phyloP scores from a whole-genome alignment of 495 filamentous ascomycete species.

The Thozetella sp. region DNA sequence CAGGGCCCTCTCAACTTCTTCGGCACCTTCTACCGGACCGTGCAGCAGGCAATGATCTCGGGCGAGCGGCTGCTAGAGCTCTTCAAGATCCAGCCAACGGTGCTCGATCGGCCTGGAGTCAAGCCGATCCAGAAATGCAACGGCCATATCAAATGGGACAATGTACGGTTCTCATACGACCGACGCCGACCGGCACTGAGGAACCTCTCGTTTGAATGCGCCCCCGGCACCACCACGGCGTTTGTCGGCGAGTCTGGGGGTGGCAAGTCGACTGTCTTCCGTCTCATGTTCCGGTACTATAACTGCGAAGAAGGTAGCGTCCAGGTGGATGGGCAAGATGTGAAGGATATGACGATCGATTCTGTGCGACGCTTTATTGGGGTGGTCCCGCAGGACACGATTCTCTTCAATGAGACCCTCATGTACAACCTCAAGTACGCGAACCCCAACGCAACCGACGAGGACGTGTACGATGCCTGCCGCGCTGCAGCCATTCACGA shows the following conservation, averaged over 20 bases:
- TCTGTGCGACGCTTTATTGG: slow-evolving; percentile 82
- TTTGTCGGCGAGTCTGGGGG: slow-evolving; percentile 93
- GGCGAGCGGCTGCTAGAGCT: slow-evolving; percentile 92
- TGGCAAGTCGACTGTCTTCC: slow-evolving; percentile 92
- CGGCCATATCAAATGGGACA: slow-evolving; percentile 79
- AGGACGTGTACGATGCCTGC: slow-evolving; percentile 83
- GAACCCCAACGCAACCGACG: slow-evolving; percentile 77
- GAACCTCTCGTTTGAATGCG: slow-evolving; percentile 75
- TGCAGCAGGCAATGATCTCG: slow-evolving; percentile 96
- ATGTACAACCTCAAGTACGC: slow-evolving; percentile 97
- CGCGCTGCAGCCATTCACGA: slow-evolving; percentile 91
- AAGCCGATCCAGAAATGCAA: slow-evolving; percentile 62
- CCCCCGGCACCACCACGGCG: slow-evolving; percentile 87
- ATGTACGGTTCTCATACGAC: slow-evolving; percentile 88
- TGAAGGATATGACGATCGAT: slow-evolving; percentile 81
- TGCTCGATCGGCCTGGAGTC: slow-evolving; percentile 64
- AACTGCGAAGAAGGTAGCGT: slow-evolving; percentile 75
- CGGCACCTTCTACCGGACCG: slow-evolving; percentile 94
- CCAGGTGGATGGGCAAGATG: slow-evolving; percentile 77
- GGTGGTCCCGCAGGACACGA: slow-evolving; percentile 92
- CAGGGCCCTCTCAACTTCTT: slow-evolving; percentile 96
- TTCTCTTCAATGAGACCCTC: slow-evolving; percentile 91
- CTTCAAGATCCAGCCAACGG: slow-evolving; percentile 87
- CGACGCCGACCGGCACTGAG: slow-evolving; percentile 78
- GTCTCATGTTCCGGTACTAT: slow-evolving; percentile 91